Conservation (phyloP, 768 basidiomycete genomes). For the Phylloporus rhodoxanthus region DNA sequence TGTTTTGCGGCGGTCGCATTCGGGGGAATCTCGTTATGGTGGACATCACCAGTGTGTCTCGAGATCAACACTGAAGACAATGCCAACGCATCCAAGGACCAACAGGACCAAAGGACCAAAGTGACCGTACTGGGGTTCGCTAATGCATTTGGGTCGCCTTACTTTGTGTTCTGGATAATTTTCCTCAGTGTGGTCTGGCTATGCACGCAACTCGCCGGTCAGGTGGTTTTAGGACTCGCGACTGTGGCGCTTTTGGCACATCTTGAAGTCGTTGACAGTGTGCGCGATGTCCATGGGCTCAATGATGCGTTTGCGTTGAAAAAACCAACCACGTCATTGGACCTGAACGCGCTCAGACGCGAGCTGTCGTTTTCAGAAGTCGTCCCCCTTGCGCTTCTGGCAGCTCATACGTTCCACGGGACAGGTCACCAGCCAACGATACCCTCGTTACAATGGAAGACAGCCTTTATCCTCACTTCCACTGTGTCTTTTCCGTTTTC, state of each 20-base stretch:
- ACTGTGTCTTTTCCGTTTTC: constrained; percentile 69
- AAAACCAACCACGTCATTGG: constrained; percentile 41
- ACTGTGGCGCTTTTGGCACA: constrained; percentile 65
- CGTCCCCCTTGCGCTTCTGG: constrained; percentile 69
- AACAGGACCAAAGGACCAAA: constrained; percentile 35
- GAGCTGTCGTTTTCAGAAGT: constrained; percentile 60
- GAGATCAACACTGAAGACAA: constrained; percentile 41
- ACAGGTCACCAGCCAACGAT: constrained; percentile 93
- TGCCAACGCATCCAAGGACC: constrained; percentile 1
- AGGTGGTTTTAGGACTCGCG: constrained; percentile 64
- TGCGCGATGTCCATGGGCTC: constrained; percentile 61
- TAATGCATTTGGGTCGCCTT: constrained; percentile 86
- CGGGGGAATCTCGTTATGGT: constrained; percentile 64
- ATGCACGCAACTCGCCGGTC: constrained; percentile 74
- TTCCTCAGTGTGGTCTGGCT: constrained; percentile 48
- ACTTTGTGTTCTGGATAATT: constrained; percentile 75
- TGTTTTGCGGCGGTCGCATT: constrained; percentile 47
- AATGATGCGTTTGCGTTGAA: constrained; percentile 46
- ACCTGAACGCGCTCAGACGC: constrained; percentile 27
- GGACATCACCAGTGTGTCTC: constrained; percentile 66
- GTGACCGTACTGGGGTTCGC: constrained; percentile 76
- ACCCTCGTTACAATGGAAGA: constrained; percentile 91
- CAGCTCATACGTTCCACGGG: constrained; percentile 69
- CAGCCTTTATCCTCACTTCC: constrained; percentile 76
- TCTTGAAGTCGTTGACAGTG: constrained; percentile 76